Conservation (phyloP, 1,284 basidiomycete species). For the Pseudozyma thailandica region DNA sequence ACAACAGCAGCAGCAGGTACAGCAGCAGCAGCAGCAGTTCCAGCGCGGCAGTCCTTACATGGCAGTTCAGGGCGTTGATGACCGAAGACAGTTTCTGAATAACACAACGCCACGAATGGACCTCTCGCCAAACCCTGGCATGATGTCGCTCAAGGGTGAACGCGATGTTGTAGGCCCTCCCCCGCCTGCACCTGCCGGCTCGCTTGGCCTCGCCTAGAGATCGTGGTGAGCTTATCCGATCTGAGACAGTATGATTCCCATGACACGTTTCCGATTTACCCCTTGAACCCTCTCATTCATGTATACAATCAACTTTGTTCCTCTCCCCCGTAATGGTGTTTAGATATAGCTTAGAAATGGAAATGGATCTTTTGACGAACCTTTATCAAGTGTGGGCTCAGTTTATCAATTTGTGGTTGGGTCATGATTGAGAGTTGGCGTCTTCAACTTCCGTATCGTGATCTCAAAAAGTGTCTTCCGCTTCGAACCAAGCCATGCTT, state of each 20-base stretch:
- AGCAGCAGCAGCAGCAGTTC: constrained; percentile 20
- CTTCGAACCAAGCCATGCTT: too few relatives aligned
- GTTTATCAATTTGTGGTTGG: too few relatives aligned
- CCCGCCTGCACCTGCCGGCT: constrained; percentile 30
- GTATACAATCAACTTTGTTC: constrained; percentile 13
- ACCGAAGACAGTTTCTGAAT: constrained; percentile 22
- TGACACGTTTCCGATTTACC: background rate
- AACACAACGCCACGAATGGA: constrained; percentile 30
- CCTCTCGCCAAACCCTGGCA: constrained; percentile 10
- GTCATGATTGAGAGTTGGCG: too few relatives aligned
- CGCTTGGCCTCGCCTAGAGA: constrained; percentile 44
- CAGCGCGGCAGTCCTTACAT: constrained; percentile 33
- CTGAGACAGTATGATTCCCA: too few relatives aligned
- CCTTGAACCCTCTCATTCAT: constrained; percentile 1
- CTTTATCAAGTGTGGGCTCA: too few relatives aligned
- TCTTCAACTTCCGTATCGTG: too few relatives aligned
- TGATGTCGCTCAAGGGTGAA: constrained; percentile 30
- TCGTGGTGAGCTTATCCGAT: too few relatives aligned
- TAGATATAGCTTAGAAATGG: constrained; percentile 41
- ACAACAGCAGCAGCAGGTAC: constrained; percentile 21
- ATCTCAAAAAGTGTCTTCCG: too few relatives aligned
- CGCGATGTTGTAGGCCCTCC: constrained; percentile 24
- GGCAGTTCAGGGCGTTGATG: constrained; percentile 17
- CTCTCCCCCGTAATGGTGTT: constrained; percentile 36
- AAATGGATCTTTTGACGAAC: too few relatives aligned